phyloP scores from a whole-genome alignment of 768 basidiomycete species.

The Favolaschia claudopus region DNA sequence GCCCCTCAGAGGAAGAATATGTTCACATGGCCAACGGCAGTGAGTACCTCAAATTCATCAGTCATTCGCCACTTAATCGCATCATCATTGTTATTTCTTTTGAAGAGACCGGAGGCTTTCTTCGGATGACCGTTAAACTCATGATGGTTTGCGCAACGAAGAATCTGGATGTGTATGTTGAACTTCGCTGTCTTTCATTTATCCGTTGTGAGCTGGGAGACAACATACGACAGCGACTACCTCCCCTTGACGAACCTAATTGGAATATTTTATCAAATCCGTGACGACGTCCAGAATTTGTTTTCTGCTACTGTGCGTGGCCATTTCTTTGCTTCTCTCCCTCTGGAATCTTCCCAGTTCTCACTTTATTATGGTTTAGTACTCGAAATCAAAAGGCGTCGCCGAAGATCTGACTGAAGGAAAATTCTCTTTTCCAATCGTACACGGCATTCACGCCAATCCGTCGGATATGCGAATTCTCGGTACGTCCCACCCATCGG shows the following conservation, averaged over 20 bases:
- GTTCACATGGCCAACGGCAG: constrained; percentile 96
- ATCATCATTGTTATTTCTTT: neutral
- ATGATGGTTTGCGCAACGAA: constrained; percentile 93
- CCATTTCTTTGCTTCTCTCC: too few species aligned
- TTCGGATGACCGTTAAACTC: constrained; percentile 89
- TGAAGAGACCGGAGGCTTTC: constrained; percentile 91
- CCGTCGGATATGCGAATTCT: constrained; percentile 80
- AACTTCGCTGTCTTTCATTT: neutral
- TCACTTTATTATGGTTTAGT: too few species aligned
- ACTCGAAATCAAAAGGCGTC: constrained; percentile 84
- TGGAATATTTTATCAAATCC: constrained; percentile 11
- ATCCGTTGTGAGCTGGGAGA: too few species aligned
- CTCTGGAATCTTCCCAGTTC: too few species aligned
- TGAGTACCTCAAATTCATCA: constrained; percentile 39
- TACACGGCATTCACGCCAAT: constrained; percentile 87
- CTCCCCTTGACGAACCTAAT: constrained; percentile 7
- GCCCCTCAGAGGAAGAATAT: constrained; percentile 95
- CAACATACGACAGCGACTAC: constrained; percentile 11
- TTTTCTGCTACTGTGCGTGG: neutral
- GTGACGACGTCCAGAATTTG: constrained; percentile 12
- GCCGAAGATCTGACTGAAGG: constrained; percentile 96
- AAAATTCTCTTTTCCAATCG: constrained; percentile 96
- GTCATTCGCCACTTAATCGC: neutral
- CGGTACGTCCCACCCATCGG: constrained; percentile 77
- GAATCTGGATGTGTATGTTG: constrained; percentile 61